Percentiles rank a stretch among this genome's conserved stretches.
phyloP scores from a whole-genome alignment of 2,329 filamentous ascomycete genomes.

The Cytospora paraplurivora region DNA sequence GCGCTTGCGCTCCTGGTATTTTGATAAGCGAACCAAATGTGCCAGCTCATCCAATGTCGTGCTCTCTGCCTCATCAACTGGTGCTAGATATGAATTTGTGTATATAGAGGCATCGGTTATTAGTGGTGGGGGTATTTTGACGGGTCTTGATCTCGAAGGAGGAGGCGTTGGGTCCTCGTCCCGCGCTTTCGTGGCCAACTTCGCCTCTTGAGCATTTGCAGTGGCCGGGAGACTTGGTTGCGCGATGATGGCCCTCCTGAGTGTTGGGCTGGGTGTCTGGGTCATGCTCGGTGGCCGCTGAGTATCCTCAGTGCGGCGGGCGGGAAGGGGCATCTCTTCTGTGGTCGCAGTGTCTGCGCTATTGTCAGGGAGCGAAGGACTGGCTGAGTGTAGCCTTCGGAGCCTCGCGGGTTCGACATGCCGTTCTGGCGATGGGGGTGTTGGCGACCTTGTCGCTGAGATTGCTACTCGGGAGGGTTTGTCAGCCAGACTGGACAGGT shows the following conservation, averaged over 20 bases:
- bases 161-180: conserved; percentile 21
- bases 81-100: conserved; percentile 60
- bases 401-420: conserved; percentile 52
- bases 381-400: conserved; percentile 56
- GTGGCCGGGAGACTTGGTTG: conserved; percentile 42
- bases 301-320: conserved; percentile 48
- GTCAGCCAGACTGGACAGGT: conserved; percentile 14
- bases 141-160: conserved; percentile 27
- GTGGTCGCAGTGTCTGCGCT: conserved; percentile 15
- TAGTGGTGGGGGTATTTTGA: conserved; percentile 51
- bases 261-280: conserved; percentile 41
- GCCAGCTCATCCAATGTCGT: conserved; percentile 77
- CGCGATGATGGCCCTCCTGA: conserved; percentile 53
- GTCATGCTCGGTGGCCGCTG: conserved; percentile 45
- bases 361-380: conserved; percentile 50
- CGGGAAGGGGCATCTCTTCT: conserved; percentile 44
- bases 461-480: conserved; percentile 15
- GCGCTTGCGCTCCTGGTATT: conserved; percentile 81
- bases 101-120: conserved; percentile 68
- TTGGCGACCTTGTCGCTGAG: conserved; percentile 50
- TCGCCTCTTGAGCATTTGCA: conserved; percentile 30
- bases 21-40: conserved; percentile 74
- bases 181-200: conserved; percentile 31
- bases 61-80: conserved; percentile 63
- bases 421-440: conserved; percentile 53